These are phyloP conservation scores for Metschnikowia koreensis DNA, from an alignment of 805 yeast genomes.

Conservation along the genomic window DNA sequence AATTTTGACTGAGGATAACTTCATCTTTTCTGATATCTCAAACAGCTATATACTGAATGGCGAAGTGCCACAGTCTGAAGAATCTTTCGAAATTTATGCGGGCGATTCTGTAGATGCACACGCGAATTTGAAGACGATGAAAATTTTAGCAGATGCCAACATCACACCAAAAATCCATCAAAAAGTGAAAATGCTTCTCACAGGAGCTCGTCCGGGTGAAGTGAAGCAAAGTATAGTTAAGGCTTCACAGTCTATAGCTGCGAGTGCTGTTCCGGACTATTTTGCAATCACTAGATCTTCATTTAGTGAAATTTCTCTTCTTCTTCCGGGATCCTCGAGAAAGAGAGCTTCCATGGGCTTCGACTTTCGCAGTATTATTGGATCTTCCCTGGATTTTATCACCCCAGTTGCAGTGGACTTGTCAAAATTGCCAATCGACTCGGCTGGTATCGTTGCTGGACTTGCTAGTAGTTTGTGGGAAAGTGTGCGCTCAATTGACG, in stretches of 20 bases:
- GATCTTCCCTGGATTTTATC: constrained; percentile 55
- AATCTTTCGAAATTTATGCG: not conserved
- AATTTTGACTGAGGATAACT: constrained; percentile 43
- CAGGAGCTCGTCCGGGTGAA: constrained; percentile 59
- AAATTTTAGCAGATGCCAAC: constrained; percentile 10
- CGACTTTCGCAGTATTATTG: constrained; percentile 44
- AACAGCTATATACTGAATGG: constrained; percentile 37
- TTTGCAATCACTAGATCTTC: constrained; percentile 56
- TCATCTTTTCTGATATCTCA: constrained; percentile 44
- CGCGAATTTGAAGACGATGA: constrained; percentile 2
- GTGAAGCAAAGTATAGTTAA: constrained; percentile 40
- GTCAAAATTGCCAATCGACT: constrained; percentile 51
- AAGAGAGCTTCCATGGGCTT: constrained; percentile 40
- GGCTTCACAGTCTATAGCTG: constrained; percentile 39
- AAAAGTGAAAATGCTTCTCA: constrained; percentile 43
- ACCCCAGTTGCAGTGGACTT: constrained; percentile 59
- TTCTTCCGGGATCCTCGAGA: constrained; percentile 43
- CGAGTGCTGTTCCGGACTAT: constrained; percentile 38
- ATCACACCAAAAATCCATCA: constrained; percentile 47
- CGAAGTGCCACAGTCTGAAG: not conserved
- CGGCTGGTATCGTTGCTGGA: constrained; percentile 67
- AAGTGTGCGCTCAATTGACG: constrained; percentile 23
- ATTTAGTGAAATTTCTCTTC: constrained; percentile 47
- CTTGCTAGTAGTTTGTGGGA: constrained; percentile 50
- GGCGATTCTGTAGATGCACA: not conserved